phyloP scores from a whole-genome alignment of 257 asterid species.

The Verbena officinalis region DNA sequence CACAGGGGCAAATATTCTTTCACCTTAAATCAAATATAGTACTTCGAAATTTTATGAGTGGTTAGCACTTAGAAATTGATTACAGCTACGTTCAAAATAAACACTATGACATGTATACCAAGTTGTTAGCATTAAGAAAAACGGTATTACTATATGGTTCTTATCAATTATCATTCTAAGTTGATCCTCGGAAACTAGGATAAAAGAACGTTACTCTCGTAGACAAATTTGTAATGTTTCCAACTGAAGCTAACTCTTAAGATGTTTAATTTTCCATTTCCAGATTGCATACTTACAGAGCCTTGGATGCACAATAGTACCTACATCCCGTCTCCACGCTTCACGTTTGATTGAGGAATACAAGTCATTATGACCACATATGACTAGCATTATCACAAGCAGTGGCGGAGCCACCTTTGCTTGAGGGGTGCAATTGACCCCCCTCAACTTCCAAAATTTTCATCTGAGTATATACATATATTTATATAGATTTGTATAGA shows the following conservation, averaged over 20 bases:
- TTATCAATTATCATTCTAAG: not conserved
- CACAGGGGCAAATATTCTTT: too few relatives aligned
- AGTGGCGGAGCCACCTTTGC: too few relatives aligned
- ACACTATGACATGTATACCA: not conserved
- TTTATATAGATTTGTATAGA: too few relatives aligned
- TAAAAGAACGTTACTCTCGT: not conserved
- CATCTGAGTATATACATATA: too few relatives aligned
- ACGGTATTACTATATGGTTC: too few relatives aligned
- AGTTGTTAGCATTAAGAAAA: too few relatives aligned
- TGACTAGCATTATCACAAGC: too few relatives aligned
- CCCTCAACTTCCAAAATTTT: too few relatives aligned
- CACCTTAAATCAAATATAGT: not conserved
- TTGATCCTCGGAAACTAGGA: not conserved
- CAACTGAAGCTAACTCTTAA: not conserved
- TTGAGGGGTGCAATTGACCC: too few relatives aligned
- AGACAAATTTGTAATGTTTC: not conserved
- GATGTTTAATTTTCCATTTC: not conserved
- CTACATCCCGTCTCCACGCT: slow-evolving; percentile 93
- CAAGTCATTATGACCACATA: slow-evolving; percentile 55
- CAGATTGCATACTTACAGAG: slow-evolving; percentile 83
- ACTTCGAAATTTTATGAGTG: not conserved
- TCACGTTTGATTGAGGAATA: slow-evolving; percentile 93
- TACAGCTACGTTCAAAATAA: not conserved
- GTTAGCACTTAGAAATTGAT: not conserved
- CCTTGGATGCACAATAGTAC: slow-evolving; percentile 81